Base-by-base conservation (phyloP, 306 rosid genomes). In the Sindora glabra region DNA sequence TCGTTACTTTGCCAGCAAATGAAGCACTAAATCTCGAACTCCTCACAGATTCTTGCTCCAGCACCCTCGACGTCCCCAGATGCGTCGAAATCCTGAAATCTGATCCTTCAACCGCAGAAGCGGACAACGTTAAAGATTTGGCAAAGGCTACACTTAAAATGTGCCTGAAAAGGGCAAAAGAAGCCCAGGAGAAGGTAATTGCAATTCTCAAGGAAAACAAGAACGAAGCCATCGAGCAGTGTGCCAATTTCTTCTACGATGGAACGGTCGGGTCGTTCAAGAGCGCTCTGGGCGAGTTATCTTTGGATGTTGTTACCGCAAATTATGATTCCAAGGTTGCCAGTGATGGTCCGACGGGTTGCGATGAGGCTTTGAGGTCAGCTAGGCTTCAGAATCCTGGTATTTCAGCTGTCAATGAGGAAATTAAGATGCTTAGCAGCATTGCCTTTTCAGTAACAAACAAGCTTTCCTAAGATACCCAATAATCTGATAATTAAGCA, bases 251-350 rank as follows among this genome's bases (percentile, higher is more conserved):
- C 22, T 16, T 10, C 4, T 71, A 63, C 25, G 9, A 21, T 2
- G 17, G 0, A 0, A 21, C 39, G 34, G 40, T 41, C 12, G 17
- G 2, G 3, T 50, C 65, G 1, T 66, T 73, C 59, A 37, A n/a
- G 1, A 38, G 58, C 19, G 56, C 68, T 0, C 34, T 18, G 1
- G 10, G 0, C 0, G 80, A 64, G 44, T 8, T 75, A 0, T 11
- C n/a, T 1, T 47, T 48, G 39, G 72, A 69, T 29, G 16, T 55
- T 3, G 0, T n/a, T 11, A 19, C 52, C 1, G 68, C 72, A n/a
- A 64, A 64, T 11, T 68, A 75, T 9, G 72, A 69, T 10, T 15
- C 27, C 4, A 30, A 10, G 10, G 2, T 39, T 8, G 70, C 70
- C 0, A 42, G 19, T 8, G 70, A 37, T 2, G 9, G 4, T 6